These are phyloP conservation scores for Tephrocybe sp. DNA, from an alignment of 768 basidiomycete species.

Conservation along the genomic window DNA sequence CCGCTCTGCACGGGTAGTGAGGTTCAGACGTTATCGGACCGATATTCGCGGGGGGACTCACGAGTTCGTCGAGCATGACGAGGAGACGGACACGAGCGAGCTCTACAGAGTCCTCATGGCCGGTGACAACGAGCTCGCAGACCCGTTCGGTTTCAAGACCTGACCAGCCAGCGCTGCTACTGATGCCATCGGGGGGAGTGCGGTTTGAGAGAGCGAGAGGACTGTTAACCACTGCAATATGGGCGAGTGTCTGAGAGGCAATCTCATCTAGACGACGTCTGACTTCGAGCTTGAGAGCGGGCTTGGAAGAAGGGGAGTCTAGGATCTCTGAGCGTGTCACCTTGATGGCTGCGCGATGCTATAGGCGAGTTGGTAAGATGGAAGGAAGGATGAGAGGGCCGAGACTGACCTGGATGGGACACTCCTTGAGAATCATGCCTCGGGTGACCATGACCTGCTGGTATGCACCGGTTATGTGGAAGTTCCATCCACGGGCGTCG, in stretches of 20 bases:
- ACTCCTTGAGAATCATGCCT: slow-evolving; percentile 87
- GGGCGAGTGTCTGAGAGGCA: slow-evolving; percentile 87
- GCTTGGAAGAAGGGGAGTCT: slow-evolving; percentile 78
- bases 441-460: slow-evolving; percentile 91
- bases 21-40: slow-evolving; percentile 15
- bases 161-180: slow-evolving; percentile 76
- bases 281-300: slow-evolving; percentile 79
- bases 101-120: slow-evolving; percentile 86
- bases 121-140: slow-evolving; percentile 91
- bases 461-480: slow-evolving; percentile 87
- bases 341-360: slow-evolving; percentile 87
- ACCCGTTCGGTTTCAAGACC: slow-evolving; percentile 93
- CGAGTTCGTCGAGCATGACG: slow-evolving; percentile 94
- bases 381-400: slow-evolving; percentile 13
- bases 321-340: slow-evolving; percentile 93
- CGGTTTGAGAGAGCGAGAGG: slow-evolving; percentile 72
- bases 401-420: slow-evolving; percentile 70
- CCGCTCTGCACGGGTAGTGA: slow-evolving; percentile 74
- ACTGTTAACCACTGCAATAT: slow-evolving; percentile 92
- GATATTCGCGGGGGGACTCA: slow-evolving; percentile 38
- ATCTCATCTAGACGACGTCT: slow-evolving; percentile 90
- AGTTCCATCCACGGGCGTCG: slow-evolving; percentile 79
- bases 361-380: slow-evolving; percentile 17
- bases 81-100: slow-evolving; percentile 87
- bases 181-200: slow-evolving; percentile 76